Conservation (phyloP, 768 basidiomycete species). For the Hemileccinum impolitum region DNA sequence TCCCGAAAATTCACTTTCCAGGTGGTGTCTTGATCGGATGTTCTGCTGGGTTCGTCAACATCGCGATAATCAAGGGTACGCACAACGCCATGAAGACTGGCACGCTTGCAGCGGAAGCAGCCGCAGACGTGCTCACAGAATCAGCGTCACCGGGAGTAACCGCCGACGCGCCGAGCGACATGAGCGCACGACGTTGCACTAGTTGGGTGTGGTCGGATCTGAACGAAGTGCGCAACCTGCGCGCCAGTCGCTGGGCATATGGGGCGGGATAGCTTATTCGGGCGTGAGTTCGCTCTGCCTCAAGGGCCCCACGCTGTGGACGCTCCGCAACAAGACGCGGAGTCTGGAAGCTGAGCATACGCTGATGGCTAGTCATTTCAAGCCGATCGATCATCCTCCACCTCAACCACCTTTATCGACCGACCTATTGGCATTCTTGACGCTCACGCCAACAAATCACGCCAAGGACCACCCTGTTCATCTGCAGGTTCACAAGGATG, state of each 20-base stretch:
- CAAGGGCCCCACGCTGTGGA: conserved; percentile 89
- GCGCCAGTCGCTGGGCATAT: conserved; percentile 79
- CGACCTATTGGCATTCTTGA: conserved; percentile 86
- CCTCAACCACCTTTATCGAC: conserved; percentile 90
- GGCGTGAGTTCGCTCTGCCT: conserved; percentile 84
- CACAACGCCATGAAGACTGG: conserved; percentile 99
- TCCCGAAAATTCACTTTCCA: conserved; percentile 85
- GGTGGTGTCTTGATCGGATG: conserved; percentile 95
- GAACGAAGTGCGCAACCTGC: conserved; percentile 85
- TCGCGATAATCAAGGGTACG: conserved; percentile 97
- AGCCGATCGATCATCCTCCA: conserved; percentile 81
- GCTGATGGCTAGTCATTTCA: conserved; percentile 56
- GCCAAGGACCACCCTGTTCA: conserved; percentile 96
- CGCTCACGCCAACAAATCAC: conserved; percentile 92
- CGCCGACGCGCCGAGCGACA: conserved; percentile 40
- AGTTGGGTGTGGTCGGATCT: conserved; percentile 89
- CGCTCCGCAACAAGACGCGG: conserved; percentile 63
- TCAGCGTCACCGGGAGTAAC: conserved; percentile 11
- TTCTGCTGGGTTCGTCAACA: conserved; percentile 93
- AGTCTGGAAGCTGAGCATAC: conserved; percentile 70
- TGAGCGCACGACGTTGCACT: conserved; percentile 70
- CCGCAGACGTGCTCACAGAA: conserved; percentile 55
- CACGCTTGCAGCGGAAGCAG: conserved; percentile 92
- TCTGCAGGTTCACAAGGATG: conserved; percentile 56
- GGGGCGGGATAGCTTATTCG: conserved; percentile 86